Percentiles rank a stretch among this genome's conserved stretches.
These are phyloP conservation scores for Galeopsis tetrahit DNA, from an alignment of 257 asterid genomes.

Conservation along the genomic window DNA sequence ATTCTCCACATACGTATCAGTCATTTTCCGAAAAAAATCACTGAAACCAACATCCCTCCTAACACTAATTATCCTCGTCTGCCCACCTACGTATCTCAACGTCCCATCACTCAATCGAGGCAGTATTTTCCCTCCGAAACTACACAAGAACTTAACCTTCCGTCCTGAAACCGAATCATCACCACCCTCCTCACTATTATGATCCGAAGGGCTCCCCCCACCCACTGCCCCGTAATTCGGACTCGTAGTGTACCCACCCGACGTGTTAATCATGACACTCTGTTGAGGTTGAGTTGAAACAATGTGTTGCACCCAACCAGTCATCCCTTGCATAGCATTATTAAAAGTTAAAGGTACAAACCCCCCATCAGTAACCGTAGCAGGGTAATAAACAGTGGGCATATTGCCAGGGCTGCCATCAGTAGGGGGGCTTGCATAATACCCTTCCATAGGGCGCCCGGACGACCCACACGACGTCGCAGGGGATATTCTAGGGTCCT, in stretches of 20 bases:
- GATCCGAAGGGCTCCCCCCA: constrained; percentile 57
- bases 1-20: constrained; percentile 56
- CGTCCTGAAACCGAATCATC: constrained; percentile 71
- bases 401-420: constrained; percentile 58
- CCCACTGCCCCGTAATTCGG: constrained; percentile 38
- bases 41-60: constrained; percentile 63
- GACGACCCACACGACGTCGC: constrained; percentile 59
- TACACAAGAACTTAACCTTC: constrained; percentile 86
- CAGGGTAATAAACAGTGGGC: constrained; percentile 65
- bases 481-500: constrained; percentile 72
- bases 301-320: constrained; percentile 70
- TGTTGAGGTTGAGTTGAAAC: constrained; percentile 51
- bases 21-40: constrained; percentile 72
- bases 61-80: constrained; percentile 83
- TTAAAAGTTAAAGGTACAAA: constrained; percentile 57
- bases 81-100: constrained; percentile 95
- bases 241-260: constrained; percentile 41
- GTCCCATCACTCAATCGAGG: constrained; percentile 92
- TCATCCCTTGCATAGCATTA: constrained; percentile 54
- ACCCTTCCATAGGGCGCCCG: constrained; percentile 68
- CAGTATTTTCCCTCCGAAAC: constrained; percentile 94
- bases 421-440: constrained; percentile 51
- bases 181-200: constrained; percentile 66
- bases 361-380: constrained; percentile 55
- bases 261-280: constrained; percentile 44